phyloP scores from a whole-genome alignment of 768 basidiomycete genomes.

The Kwoniella dendrophila region DNA sequence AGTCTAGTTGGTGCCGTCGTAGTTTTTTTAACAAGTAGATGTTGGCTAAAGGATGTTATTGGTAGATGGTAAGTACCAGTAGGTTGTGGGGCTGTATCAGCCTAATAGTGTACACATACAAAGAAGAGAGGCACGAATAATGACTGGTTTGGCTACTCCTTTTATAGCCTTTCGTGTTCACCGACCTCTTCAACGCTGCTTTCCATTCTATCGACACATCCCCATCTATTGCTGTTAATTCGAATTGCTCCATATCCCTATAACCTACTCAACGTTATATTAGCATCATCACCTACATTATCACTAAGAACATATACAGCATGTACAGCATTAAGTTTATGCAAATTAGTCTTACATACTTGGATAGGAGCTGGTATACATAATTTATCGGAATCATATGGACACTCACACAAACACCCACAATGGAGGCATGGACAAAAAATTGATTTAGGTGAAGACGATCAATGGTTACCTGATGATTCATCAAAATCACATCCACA shows the following conservation, averaged over 20 bases:
- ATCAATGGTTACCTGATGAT: too few species aligned
- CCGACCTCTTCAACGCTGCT: constrained; percentile 76
- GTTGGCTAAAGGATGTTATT: constrained; percentile 67
- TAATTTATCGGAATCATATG: constrained; percentile 32
- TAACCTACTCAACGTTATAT: constrained; percentile 92
- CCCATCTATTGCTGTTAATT: constrained; percentile 84
- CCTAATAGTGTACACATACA: neutral
- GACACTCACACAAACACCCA: constrained; percentile 3
- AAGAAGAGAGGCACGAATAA: neutral
- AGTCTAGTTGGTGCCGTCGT: constrained; percentile 80
- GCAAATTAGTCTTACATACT: constrained; percentile 90
- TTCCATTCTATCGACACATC: constrained; percentile 81
- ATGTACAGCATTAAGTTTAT: constrained; percentile 82
- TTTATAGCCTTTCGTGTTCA: constrained; percentile 69
- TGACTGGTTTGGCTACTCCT: neutral
- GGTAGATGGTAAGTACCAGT: constrained; percentile 56
- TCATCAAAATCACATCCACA: too few species aligned
- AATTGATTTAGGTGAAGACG: neutral
- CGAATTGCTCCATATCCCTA: constrained; percentile 65
- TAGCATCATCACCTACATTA: constrained; percentile 82
- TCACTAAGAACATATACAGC: constrained; percentile 62
- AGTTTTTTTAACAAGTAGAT: constrained; percentile 79
- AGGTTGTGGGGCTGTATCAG: too few species aligned
- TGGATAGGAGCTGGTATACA: constrained; percentile 65
- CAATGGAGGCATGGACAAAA: neutral